phyloP scores from a whole-genome alignment of 2,329 filamentous ascomycete species.

The Didymella sp. region DNA sequence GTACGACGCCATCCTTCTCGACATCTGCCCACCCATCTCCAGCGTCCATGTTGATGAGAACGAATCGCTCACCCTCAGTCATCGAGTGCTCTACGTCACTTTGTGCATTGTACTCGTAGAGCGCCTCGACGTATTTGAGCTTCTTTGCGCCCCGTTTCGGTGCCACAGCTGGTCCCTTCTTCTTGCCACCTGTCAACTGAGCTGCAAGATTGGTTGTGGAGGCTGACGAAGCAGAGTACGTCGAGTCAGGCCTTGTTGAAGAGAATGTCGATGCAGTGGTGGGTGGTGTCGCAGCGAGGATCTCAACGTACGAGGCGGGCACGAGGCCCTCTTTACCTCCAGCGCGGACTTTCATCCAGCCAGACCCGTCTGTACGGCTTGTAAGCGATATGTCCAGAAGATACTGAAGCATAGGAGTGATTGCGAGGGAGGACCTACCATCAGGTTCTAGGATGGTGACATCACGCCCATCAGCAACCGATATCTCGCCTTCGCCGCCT shows the following conservation, averaged over 20 bases:
- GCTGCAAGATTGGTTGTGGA: conserved; percentile 64
- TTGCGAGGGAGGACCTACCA: conserved; percentile 64
- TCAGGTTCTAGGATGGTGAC: conserved; percentile 83
- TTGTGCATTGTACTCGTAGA: conserved; percentile 90
- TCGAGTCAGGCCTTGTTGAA: conserved; percentile 60
- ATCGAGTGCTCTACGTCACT: conserved; percentile 90
- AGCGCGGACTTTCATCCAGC: conserved; percentile 85
- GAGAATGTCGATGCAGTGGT: conserved; percentile 40
- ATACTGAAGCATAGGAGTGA: conserved; percentile 25
- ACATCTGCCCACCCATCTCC: conserved; percentile 98
- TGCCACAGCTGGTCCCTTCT: conserved; percentile 90
- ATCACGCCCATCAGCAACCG: conserved; percentile 78
- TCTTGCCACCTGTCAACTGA: conserved; percentile 62
- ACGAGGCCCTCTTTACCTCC: conserved; percentile 83
- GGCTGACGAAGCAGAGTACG: conserved; percentile 78
- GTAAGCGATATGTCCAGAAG: conserved; percentile 29
- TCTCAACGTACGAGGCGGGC: conserved; percentile 83
- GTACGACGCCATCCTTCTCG: conserved; percentile 84
- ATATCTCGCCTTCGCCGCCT: conserved; percentile 80
- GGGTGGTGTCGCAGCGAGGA: conserved; percentile 55
- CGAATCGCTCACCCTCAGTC: conserved; percentile 87
- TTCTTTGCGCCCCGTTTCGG: conserved; percentile 92
- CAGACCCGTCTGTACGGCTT: conserved; percentile 73
- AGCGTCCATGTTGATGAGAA: conserved; percentile 83
- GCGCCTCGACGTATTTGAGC: conserved; percentile 86